A percentile compares a stretch with the other conserved stretches of the same genome.
phyloP scores from a whole-genome alignment of 352 stramenopile species.

The Phytophthora pistaciae region DNA sequence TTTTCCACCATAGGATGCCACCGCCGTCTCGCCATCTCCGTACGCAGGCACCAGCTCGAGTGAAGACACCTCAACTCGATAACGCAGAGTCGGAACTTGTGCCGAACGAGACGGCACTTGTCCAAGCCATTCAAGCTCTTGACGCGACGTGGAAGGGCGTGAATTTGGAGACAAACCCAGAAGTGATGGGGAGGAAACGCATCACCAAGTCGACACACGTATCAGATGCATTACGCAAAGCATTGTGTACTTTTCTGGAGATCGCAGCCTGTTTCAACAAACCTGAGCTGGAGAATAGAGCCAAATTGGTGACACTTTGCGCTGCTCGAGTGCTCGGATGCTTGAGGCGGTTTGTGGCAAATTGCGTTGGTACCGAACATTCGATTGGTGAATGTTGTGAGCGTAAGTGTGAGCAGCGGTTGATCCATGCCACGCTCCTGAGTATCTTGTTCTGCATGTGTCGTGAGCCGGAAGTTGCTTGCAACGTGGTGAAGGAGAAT shows the following conservation, averaged over 20 bases:
- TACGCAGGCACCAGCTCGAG: neutral
- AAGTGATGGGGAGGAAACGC: neutral
- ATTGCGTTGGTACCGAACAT: neutral
- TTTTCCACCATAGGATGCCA: slow-evolving; percentile 13
- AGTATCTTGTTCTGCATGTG: slow-evolving; percentile 56
- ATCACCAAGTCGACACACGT: neutral
- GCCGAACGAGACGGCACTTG: slow-evolving; percentile 42
- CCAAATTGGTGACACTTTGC: slow-evolving; percentile 39
- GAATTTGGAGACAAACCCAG: neutral
- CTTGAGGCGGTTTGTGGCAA: slow-evolving; percentile 44
- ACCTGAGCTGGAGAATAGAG: slow-evolving; percentile 7
- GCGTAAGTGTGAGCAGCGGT: slow-evolving; percentile 31
- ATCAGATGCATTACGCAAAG: slow-evolving; percentile 24
- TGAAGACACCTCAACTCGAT: neutral
- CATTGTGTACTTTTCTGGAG: slow-evolving; percentile 43
- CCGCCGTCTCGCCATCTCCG: slow-evolving; percentile 6
- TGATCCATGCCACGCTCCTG: slow-evolving; percentile 37
- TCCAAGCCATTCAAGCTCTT: slow-evolving; percentile 53
- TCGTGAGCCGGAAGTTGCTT: slow-evolving; percentile 37
- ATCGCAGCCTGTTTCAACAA: slow-evolving; percentile 35
- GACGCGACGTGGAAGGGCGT: slow-evolving; percentile 36
- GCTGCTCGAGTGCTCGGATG: slow-evolving; percentile 47
- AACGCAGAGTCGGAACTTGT: neutral
- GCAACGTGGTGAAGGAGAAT: slow-evolving; percentile 47
- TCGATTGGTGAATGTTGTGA: slow-evolving; percentile 31